Base-by-base conservation (phyloP, 495 filamentous ascomycete species). In the Hypoxylon trugodes region DNA sequence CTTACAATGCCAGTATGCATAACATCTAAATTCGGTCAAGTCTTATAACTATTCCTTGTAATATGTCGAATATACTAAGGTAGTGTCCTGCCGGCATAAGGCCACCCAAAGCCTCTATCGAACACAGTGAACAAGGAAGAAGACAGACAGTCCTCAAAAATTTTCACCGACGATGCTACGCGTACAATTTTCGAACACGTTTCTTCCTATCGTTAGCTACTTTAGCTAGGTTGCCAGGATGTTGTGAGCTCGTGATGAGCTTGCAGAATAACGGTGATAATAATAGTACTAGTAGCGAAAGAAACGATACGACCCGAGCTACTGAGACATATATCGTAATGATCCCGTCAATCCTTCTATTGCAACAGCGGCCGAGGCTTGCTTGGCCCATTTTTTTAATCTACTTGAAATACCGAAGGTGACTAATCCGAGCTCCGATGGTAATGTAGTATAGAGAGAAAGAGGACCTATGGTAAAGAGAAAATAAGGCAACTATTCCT, bases 361-460 rank as follows among this genome's bases (percentile, higher is more conserved):
- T n/a, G 42, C 36, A 32, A 46, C 7, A 38, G 28, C 22, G 42
- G 52, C 16, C 36, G 37, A 36, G 43, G 38, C 13, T 43, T 6
- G n/a, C 24, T 30, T 12, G 51, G 21, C 37, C 52, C 45, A 24
- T 33, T 57, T 45, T 62, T 51, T 50, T 10, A 63, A 57, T 51
- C 61, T 65, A 65, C 13, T 65, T 65, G 40, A 10, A 47, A 58
- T 58, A 65, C 61, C 61, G 61, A 65, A n/a, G 53, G 46, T 26
- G 30, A 51, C 50, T 40, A 49, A 4, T 48, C n/a, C 6, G 5
- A 47, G 24, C 16, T 24, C 37, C 10, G 35, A 49, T 59, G 45
- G 37, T 21, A 51, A 12, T 12, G 28, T 51, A 38, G 26, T 15
- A 59, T 41, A n/a, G 13, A 52, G 24, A 21, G 9, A 5, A 43